Evolutionary conservation across 23 red algal genomes (phyloP), one percentile per base, ranked within the genome.

Genomic region (Chondrus crispus): DNA sequence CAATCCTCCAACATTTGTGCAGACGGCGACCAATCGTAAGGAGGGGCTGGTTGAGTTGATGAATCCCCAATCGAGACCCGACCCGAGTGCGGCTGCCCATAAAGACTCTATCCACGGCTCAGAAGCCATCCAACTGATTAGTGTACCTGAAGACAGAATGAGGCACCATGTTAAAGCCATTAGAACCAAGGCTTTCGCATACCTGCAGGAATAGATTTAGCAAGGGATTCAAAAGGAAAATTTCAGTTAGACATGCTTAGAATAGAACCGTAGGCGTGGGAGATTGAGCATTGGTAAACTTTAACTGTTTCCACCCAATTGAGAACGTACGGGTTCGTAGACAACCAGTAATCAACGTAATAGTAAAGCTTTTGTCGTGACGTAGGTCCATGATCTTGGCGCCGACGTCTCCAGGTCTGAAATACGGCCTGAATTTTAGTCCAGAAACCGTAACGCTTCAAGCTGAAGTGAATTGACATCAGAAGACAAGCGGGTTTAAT

Each of bases 21-120:
- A 90, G 10, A 90, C 87, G 20, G 87, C 87, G 9, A 90, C 32
- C 50, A 90, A 50, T 51, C 87, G 6, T 32, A 90, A 54, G 18
- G 87, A 80, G 3, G 87, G 87, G 55, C 58, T 90, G 16, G 50
- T 80, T 20, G 87, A 90, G 48, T 90, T 90, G 41, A 90, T 81
- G 60, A 90, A 90, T 47, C 87, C 87, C 87, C 87, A 90, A 39
- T 90, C 87, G 22, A 90, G 46, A 80, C 87, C 87, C 62, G 87
- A 90, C 44, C 87, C 87, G 1, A 90, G 38, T 4, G 87, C 87
- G n/a, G 87, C 87, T 55, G 87, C 87, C 87, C 87, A 90, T 16
- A 90, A 69, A 11, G 87, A 90, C 18, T 90, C 87, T 11, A 90
- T 72, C 87, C 87, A 90, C n/a, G 87, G 87, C 40, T 90, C 87